These are phyloP conservation scores for Penicillium steckii DNA, from an alignment of 495 filamentous ascomycete genomes.

Conservation along the genomic window DNA sequence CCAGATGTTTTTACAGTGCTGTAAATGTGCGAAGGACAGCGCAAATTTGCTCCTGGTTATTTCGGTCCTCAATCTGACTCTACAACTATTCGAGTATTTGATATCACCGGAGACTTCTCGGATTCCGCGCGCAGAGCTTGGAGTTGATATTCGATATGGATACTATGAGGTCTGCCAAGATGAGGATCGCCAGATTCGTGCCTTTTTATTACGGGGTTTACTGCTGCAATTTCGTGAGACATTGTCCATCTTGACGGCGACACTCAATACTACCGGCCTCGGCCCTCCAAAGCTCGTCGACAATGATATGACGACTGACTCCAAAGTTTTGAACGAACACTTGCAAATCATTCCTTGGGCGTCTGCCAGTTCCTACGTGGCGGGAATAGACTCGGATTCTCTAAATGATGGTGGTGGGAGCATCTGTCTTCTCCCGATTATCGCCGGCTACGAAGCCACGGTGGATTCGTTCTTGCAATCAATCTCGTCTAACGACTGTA, in stretches of 20 bases:
- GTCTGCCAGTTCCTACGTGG: not conserved
- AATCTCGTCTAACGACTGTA: conserved; percentile 29
- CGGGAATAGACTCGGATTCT: conserved; percentile 8
- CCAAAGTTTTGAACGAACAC: conserved; percentile 5
- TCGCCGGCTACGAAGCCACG: conserved; percentile 35
- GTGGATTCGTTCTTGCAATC: conserved; percentile 34
- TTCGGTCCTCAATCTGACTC: conserved; percentile 32
- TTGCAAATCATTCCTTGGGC: conserved; percentile 7
- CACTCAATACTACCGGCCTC: conserved; percentile 13
- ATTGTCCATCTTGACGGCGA: conserved; percentile 23
- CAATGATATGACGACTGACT: conserved; percentile 4
- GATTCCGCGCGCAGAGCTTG: conserved; percentile 16
- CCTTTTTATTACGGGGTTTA: conserved; percentile 29
- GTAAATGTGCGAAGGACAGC: conserved; percentile 35
- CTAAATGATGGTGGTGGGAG: conserved; percentile 5
- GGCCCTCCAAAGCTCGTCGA: conserved; percentile 13
- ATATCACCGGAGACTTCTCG: conserved; percentile 28
- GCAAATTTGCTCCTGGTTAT: conserved; percentile 32
- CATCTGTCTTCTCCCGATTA: conserved; percentile 32
- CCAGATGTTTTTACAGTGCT: conserved; percentile 37
- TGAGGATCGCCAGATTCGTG: conserved; percentile 35
- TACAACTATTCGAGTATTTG: conserved; percentile 40
- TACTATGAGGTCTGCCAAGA: conserved; percentile 39
- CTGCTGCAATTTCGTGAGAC: conserved; percentile 33
- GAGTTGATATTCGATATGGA: conserved; percentile 32